A percentile compares a stretch with the other conserved stretches of the same genome.
Conservation (phyloP, 805 yeast genomes). For the Candida taoyuanica region DNA sequence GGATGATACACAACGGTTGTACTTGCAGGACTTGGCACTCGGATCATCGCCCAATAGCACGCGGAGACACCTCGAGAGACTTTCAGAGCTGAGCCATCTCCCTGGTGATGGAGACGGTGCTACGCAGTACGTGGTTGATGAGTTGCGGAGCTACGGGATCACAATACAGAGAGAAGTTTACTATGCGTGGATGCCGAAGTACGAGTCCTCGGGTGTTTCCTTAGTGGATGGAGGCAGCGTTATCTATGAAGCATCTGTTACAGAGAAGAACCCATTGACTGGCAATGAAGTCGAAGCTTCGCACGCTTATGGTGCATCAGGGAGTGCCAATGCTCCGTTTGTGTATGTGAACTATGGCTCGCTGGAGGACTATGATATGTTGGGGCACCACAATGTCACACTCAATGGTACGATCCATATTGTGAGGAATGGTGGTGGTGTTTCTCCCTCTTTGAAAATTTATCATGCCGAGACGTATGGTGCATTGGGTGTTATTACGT, state of each 20-base stretch:
- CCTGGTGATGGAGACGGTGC: slow-evolving; percentile 29
- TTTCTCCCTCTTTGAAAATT: slow-evolving; percentile 53
- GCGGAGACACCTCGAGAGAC: slow-evolving; percentile 24
- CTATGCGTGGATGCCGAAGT: slow-evolving; percentile 52
- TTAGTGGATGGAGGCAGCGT: slow-evolving; percentile 32
- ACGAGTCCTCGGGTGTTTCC: slow-evolving; percentile 40
- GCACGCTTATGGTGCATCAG: slow-evolving; percentile 63
- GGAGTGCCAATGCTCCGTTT: slow-evolving; percentile 50
- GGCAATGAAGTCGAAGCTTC: slow-evolving; percentile 49
- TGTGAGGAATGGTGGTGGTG: slow-evolving; percentile 47
- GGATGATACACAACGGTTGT: slow-evolving; percentile 64
- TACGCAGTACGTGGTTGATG: slow-evolving; percentile 45
- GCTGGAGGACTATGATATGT: slow-evolving; percentile 44
- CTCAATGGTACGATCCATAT: slow-evolving; percentile 56
- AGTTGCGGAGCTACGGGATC: slow-evolving; percentile 49
- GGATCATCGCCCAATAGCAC: slow-evolving; percentile 29
- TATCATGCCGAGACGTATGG: slow-evolving; percentile 59
- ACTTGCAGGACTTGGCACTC: slow-evolving; percentile 37
- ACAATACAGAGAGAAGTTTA: slow-evolving; percentile 48
- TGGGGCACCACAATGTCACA: slow-evolving; percentile 38
- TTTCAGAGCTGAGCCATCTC: slow-evolving; percentile 24
- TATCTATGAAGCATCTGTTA: slow-evolving; percentile 42
- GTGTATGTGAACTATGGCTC: slow-evolving; percentile 61
- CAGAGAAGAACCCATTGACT: slow-evolving; percentile 42
- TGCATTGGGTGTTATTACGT: slow-evolving; percentile 50